phyloP scores from a whole-genome alignment of 108 stramenopile species.

The Nitzschia sp. region DNA sequence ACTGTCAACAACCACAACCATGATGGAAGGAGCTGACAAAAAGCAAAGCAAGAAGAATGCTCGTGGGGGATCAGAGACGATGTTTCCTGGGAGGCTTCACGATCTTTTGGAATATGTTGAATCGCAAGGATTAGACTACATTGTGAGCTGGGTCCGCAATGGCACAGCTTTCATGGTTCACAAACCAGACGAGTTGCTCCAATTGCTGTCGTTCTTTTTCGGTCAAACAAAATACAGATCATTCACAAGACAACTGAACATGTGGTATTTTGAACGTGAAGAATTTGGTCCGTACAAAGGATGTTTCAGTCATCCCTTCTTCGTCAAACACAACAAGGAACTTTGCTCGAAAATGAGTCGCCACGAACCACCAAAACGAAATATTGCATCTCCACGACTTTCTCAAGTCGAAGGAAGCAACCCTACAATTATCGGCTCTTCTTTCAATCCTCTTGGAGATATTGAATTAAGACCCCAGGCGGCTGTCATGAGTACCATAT shows the following conservation, averaged over 20 bases:
- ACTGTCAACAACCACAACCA: too few species aligned
- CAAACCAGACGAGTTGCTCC: constrained; percentile 41
- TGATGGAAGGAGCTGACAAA: neutral
- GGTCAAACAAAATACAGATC: constrained; percentile 47
- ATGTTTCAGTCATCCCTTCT: constrained; percentile 19
- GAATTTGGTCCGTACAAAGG: constrained; percentile 38
- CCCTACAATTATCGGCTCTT: too few species aligned
- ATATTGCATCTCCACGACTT: neutral
- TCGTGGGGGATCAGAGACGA: constrained; percentile 2
- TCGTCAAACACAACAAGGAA: constrained; percentile 9
- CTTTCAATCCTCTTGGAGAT: too few species aligned
- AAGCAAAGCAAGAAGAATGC: neutral
- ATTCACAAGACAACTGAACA: constrained; percentile 55
- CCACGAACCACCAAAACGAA: neutral
- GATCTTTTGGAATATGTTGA: constrained; percentile 15
- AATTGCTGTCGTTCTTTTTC: constrained; percentile 24
- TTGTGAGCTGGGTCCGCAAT: constrained; percentile 52
- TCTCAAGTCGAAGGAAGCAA: neutral
- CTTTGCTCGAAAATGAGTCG: constrained; percentile 11
- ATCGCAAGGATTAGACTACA: constrained; percentile 9
- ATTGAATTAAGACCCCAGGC: too few species aligned
- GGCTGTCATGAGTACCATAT: too few species aligned
- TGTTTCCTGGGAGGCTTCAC: constrained; percentile 30
- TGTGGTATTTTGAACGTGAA: constrained; percentile 12
- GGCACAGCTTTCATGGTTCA: constrained; percentile 55